phyloP scores from a whole-genome alignment of 305 asterid species.

The Caryopteris hybrid region DNA sequence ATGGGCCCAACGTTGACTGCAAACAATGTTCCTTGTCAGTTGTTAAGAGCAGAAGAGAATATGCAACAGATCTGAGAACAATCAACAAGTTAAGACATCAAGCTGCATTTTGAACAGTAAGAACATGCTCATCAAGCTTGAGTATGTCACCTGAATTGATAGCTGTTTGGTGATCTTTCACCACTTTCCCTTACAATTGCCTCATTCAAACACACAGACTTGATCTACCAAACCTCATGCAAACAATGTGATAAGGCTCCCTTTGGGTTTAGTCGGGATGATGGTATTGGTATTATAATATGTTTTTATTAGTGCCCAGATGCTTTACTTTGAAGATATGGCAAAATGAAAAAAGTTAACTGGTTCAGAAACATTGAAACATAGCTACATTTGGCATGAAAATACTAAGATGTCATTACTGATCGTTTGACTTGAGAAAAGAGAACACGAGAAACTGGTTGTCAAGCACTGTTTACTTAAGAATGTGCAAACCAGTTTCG shows the following conservation, averaged over 20 bases:
- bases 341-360: no score
- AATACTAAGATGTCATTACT: background rate
- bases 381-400: no score
- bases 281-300: background rate
- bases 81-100: background rate
- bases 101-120: slow-evolving; percentile 1
- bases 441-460: background rate
- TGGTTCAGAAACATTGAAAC: no score
- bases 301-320: background rate
- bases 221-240: background rate
- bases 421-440: background rate
- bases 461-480: background rate
- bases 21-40: slow-evolving; percentile 18
- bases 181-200: background rate
- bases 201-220: background rate
- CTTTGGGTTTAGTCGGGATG: background rate
- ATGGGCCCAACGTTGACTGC: slow-evolving; percentile 88
- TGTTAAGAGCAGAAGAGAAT: slow-evolving; percentile 5
- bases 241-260: background rate
- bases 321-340: background rate
- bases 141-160: background rate
- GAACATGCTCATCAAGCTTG: background rate
- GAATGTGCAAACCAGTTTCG: background rate
- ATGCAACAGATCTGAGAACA: background rate
- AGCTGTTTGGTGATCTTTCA: background rate